These are phyloP conservation scores for Tuber aestivum DNA, from an alignment of 495 filamentous ascomycete species.

Conservation along the genomic window DNA sequence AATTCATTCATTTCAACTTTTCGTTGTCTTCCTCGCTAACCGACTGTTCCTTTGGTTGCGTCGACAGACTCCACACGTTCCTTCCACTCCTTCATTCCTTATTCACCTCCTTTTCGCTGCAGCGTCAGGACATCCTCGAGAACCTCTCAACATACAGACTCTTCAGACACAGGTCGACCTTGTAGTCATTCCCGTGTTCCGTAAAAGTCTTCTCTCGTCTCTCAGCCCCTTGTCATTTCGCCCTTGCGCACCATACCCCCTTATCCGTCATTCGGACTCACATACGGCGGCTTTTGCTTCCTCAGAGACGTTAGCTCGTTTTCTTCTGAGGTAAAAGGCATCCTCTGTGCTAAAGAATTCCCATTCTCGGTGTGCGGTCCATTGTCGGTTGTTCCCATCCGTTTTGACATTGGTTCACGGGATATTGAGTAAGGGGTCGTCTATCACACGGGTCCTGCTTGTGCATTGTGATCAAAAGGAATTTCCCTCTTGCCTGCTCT, in stretches of 20 bases:
- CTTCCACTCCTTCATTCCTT: constrained; percentile 43
- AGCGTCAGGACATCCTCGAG: constrained; percentile 38
- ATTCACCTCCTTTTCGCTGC: constrained; percentile 41
- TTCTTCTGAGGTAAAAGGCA: constrained; percentile 43
- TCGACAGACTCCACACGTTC: constrained; percentile 42
- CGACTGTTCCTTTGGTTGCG: constrained; percentile 34
- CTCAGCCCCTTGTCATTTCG: constrained; percentile 37
- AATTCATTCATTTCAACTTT: constrained; percentile 37
- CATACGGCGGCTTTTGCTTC: constrained; percentile 32
- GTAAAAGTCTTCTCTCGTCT: constrained; percentile 33
- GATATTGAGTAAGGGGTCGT: constrained; percentile 35
- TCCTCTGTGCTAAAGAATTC: constrained; percentile 38
- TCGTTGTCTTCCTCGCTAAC: constrained; percentile 37
- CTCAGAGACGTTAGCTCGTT: constrained; percentile 44
- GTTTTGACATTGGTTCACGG: constrained; percentile 36
- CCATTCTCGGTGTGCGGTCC: constrained; percentile 36
- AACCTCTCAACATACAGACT: constrained; percentile 40
- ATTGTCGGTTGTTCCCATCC: constrained; percentile 37
- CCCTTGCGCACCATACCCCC: constrained; percentile 35
- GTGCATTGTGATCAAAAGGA: constrained; percentile 39
- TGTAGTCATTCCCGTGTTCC: constrained; percentile 42
- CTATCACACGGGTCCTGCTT: constrained; percentile 38
- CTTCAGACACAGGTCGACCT: constrained; percentile 40
- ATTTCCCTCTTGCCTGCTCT: constrained; percentile 38
- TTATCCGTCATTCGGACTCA: constrained; percentile 33